Conservation (phyloP, 2,329 filamentous ascomycete genomes). For the Coniella lustricola region DNA sequence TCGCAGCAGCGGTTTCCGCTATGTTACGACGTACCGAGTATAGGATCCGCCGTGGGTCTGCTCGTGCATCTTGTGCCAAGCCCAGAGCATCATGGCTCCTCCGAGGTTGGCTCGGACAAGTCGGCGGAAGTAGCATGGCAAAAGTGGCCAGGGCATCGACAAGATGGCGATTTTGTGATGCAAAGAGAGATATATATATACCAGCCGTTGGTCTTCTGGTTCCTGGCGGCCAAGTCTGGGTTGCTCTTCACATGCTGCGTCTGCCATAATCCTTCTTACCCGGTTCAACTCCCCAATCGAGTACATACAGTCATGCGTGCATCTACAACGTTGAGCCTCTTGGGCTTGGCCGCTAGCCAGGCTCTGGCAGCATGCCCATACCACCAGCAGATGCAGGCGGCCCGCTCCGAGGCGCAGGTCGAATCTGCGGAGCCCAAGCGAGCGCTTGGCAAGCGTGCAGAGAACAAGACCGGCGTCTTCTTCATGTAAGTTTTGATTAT, state of each 20-base stretch:
- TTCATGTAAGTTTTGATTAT: constrained; percentile 7
- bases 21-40: no score
- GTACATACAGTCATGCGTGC: neutral
- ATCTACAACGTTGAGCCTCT: constrained; percentile 3
- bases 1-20: no score
- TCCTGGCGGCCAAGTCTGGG: no score
- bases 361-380: constrained; percentile 13
- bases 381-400: neutral
- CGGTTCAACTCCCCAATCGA: no score
- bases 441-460: constrained; percentile 2
- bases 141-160: neutral
- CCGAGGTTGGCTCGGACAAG: neutral
- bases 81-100: neutral
- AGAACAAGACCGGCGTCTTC: constrained; percentile 9
- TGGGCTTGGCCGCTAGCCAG: constrained; percentile 2
- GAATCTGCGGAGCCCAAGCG: neutral
- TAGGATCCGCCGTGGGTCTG: neutral
- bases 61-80: neutral
- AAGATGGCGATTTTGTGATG: neutral
- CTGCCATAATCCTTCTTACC: no score
- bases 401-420: neutral
- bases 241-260: no score
- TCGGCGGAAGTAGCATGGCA: neutral
- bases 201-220: neutral
- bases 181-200: neutral